Evolutionary conservation across 1,284 basidiomycete species (phyloP).

Genomic region (Heterobasidion irregulare): DNA sequence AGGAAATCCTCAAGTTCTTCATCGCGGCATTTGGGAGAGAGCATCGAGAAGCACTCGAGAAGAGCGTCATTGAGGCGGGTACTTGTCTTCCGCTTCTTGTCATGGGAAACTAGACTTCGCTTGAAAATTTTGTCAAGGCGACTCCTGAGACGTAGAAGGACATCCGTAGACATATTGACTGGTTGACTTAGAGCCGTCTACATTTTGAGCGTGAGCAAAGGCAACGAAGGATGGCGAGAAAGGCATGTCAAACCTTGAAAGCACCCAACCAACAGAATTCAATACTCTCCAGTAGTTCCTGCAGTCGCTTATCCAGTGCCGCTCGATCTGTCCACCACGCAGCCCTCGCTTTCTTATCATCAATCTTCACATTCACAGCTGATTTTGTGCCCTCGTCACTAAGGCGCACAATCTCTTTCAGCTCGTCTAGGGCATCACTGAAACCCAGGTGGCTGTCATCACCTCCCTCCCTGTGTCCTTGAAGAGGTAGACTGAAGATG

Average conservation of each 20-base stretch:
- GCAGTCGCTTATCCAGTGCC: slow-evolving; percentile 71
- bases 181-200: slow-evolving; percentile 68
- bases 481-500: slow-evolving; percentile 85
- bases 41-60: slow-evolving; percentile 79
- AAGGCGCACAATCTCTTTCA: slow-evolving; percentile 69
- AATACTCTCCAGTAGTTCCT: slow-evolving; percentile 73
- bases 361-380: slow-evolving; percentile 62
- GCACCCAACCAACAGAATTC: slow-evolving; percentile 97
- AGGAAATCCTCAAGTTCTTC: slow-evolving; percentile 95
- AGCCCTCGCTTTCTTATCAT: slow-evolving; percentile 54
- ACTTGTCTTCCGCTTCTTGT: slow-evolving; percentile 48
- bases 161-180: slow-evolving; percentile 33
- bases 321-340: slow-evolving; percentile 84
- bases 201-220: too few relatives aligned
- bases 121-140: slow-evolving; percentile 74
- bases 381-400: slow-evolving; percentile 74
- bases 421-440: slow-evolving; percentile 64
- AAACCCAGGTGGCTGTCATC: slow-evolving; percentile 76
- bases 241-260: slow-evolving; percentile 68
- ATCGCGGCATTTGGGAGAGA: slow-evolving; percentile 77
- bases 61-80: slow-evolving; percentile 62
- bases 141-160: slow-evolving; percentile 46
- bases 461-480: slow-evolving; percentile 69
- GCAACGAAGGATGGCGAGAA: not conserved
- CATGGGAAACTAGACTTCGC: slow-evolving; percentile 49